Base-by-base conservation (phyloP, 805 yeast genomes). In the Candida koratica region DNA sequence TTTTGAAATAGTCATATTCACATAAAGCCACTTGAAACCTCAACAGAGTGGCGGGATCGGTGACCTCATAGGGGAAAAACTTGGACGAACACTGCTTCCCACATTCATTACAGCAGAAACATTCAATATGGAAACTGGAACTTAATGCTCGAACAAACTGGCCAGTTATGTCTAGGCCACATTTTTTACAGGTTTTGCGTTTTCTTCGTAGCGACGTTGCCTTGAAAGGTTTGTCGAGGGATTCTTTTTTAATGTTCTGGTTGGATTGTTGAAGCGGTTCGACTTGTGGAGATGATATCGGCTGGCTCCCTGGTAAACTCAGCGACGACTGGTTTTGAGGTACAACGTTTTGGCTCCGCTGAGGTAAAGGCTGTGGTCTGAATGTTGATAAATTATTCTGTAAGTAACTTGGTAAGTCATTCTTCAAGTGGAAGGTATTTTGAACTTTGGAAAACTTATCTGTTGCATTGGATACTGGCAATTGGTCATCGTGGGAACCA, bases 81-180 rank as follows among this genome's bases (percentile, higher is more conserved):
- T 88, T 88, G 13, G 88, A 73, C 11, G 93, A 80, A 48, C 96
- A 86, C 36, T 77, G 81, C 15, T 69, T 69, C 4, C 82, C 81
- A 65, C 99, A 93, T 53, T 85, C 95, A 47, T 76, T 67, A 55
- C 97, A 90, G 5, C 77, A 69, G 58, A 90, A 89, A 60, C 97
- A 90, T 22, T 84, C 82, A 20, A 89, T 81, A 56, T 90, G 97
- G 53, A 75, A 90, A 2, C 85, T 79, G 32, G 71, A 71, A 20
- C 79, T 82, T 49, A 90, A 67, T 0, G 97, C 97, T 33, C 95
- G 73, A 3, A 90, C 93, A 43, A 87, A 79, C 42, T 85, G 87
- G n/a, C 90, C 71, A 4, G 64, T 63, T 27, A 67, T 67, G 22
- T 58, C 63, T 20, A 54, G 43, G 3, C 63, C 61, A 50, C 73